phyloP scores from a whole-genome alignment of 352 stramenopile genomes.

The Phytophthora podocarpi region DNA sequence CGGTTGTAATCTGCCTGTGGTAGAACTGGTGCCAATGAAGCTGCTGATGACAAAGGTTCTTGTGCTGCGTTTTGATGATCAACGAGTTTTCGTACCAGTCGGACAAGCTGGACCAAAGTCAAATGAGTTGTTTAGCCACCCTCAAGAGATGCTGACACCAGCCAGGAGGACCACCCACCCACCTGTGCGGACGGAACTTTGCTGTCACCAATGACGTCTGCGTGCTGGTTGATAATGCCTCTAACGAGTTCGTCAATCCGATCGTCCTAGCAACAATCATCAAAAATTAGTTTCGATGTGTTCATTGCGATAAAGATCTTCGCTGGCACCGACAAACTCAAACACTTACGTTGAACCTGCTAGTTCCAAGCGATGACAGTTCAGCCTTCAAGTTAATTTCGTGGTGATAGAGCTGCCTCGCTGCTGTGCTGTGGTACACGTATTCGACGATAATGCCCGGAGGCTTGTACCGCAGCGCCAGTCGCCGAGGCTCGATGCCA shows the following conservation, averaged over 20 bases:
- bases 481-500: slow-evolving; percentile 49
- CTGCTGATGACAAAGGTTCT: slow-evolving; percentile 1
- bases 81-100: slow-evolving; percentile 51
- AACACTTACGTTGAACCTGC: slow-evolving; percentile 21
- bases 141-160: background rate
- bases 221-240: slow-evolving; percentile 46
- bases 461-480: slow-evolving; percentile 61
- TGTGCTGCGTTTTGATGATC: slow-evolving; percentile 12
- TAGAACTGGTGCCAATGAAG: slow-evolving; percentile 20
- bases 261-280: slow-evolving; percentile 32
- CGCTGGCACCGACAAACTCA: no score
- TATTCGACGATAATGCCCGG: slow-evolving; percentile 73
- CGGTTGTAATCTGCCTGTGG: slow-evolving; percentile 81
- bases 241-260: slow-evolving; percentile 41
- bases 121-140: background rate
- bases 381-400: slow-evolving; percentile 54
- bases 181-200: slow-evolving; percentile 60
- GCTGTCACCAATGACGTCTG: slow-evolving; percentile 39
- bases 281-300: no score
- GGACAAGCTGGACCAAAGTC: slow-evolving; percentile 42
- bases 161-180: background rate
- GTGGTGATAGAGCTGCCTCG: slow-evolving; percentile 59
- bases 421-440: slow-evolving; percentile 21
- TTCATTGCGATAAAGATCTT: no score
- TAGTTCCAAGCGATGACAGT: slow-evolving; percentile 9